phyloP scores from a whole-genome alignment of 768 basidiomycete species.

The Hygrocybe punicea region DNA sequence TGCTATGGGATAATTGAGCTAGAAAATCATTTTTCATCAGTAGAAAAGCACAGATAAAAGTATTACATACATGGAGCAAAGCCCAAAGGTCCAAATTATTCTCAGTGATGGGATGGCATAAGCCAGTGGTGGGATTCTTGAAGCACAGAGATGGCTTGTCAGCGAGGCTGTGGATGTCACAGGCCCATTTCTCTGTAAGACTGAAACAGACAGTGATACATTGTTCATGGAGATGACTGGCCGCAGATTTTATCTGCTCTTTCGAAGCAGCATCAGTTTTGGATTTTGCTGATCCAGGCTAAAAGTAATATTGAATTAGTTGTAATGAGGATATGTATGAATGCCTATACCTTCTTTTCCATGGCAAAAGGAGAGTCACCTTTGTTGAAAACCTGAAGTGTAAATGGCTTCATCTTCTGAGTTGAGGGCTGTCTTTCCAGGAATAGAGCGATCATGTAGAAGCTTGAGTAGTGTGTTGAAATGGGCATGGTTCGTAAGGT shows the following conservation, averaged over 20 bases:
- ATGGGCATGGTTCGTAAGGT: not conserved
- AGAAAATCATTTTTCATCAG: not conserved
- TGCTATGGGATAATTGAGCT: not conserved
- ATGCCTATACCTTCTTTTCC: not conserved
- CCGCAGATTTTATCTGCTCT: not conserved
- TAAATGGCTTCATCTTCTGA: constrained; percentile 1
- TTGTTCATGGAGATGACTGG: not conserved
- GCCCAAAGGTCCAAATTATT: constrained; percentile 6
- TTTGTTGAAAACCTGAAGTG: not conserved
- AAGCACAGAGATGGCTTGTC: constrained; percentile 1
- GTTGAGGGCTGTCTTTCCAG: not conserved
- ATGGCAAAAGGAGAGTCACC: constrained; percentile 1
- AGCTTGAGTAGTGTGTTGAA: constrained; percentile 1
- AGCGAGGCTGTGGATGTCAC: too few species aligned
- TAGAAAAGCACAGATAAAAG: not conserved
- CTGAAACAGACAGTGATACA: not conserved
- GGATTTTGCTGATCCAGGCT: not conserved
- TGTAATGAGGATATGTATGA: not conserved
- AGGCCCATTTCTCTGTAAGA: too few species aligned
- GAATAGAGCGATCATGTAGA: not conserved
- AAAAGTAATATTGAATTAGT: not conserved
- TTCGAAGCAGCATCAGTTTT: not conserved
- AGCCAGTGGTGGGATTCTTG: not conserved
- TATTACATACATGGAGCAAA: constrained; percentile 1
- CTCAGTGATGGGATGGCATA: constrained; percentile 8